Percentiles rank a stretch among this genome's conserved stretches.
phyloP scores from a whole-genome alignment of 108 stramenopile species.

The Chaetoceros muelleri region DNA sequence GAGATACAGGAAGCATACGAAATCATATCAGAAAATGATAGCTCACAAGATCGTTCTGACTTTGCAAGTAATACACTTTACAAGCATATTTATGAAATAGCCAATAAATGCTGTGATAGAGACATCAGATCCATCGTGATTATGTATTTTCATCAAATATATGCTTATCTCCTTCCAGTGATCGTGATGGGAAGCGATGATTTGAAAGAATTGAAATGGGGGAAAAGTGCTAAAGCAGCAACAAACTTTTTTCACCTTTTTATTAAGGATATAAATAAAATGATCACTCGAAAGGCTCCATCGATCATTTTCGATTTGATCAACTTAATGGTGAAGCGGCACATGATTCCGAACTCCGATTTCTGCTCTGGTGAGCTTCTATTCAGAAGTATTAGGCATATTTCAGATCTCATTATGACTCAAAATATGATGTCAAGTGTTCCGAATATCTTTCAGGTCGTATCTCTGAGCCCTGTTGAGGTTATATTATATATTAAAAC shows the following conservation, averaged over 20 bases:
- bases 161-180: neutral
- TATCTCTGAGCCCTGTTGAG: no score
- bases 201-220: no score
- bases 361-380: no score
- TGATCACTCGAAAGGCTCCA: no score
- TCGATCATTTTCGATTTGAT: neutral
- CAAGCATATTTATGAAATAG: neutral
- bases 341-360: neutral
- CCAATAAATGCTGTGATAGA: neutral
- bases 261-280: neutral
- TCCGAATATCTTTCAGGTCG: no score
- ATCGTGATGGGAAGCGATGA: no score
- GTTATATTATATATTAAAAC: no score
- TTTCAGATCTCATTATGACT: no score
- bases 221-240: neutral
- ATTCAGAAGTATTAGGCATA: no score
- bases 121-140: neutral
- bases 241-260: neutral
- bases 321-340: neutral
- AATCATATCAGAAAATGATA: neutral
- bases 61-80: neutral
- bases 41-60: neutral
- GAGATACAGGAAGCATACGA: neutral
- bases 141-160: neutral
- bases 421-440: no score